Percentiles rank a stretch among this genome's conserved stretches.
These are phyloP conservation scores for Myxozyma neotropica DNA, from an alignment of 805 yeast species.

Conservation along the genomic window DNA sequence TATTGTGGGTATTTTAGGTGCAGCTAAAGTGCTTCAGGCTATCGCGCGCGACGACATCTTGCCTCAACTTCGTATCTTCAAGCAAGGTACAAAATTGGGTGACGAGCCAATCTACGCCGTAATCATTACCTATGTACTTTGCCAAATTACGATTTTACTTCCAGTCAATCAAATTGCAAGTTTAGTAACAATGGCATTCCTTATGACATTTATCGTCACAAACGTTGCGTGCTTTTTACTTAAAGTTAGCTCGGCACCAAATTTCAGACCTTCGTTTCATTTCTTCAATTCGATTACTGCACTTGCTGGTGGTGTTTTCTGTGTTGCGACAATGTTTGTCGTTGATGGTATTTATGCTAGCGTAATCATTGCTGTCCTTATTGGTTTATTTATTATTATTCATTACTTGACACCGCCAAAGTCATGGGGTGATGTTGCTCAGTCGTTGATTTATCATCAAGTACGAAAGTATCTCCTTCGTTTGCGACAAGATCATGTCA, in stretches of 20 bases:
- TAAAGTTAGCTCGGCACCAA: slow-evolving; percentile 93
- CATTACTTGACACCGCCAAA: slow-evolving; percentile 93
- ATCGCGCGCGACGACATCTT: slow-evolving; percentile 79
- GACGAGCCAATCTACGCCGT: slow-evolving; percentile 67
- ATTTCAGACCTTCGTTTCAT: slow-evolving; percentile 92
- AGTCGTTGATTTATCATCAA: slow-evolving; percentile 91
- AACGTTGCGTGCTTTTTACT: slow-evolving; percentile 90
- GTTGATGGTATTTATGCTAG: slow-evolving; percentile 92
- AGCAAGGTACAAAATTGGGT: slow-evolving; percentile 49
- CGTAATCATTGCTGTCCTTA: slow-evolving; percentile 65
- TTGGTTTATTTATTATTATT: slow-evolving; percentile 70
- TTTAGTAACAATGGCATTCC: slow-evolving; percentile 93
- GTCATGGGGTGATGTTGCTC: slow-evolving; percentile 98
- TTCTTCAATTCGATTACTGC: slow-evolving; percentile 86
- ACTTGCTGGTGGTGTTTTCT: slow-evolving; percentile 65
- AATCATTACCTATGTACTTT: slow-evolving; percentile 73
- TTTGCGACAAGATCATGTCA: slow-evolving; percentile 86
- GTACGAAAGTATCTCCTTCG: slow-evolving; percentile 87
- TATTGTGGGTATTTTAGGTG: slow-evolving; percentile 94
- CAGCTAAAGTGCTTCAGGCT: slow-evolving; percentile 88
- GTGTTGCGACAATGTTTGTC: slow-evolving; percentile 85
- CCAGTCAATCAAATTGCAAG: slow-evolving; percentile 94
- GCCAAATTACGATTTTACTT: slow-evolving; percentile 83
- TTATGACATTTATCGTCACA: slow-evolving; percentile 93
- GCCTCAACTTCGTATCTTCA: slow-evolving; percentile 72